phyloP scores from a whole-genome alignment of 2,329 filamentous ascomycete genomes.

The Arthroderma uncinatum region DNA sequence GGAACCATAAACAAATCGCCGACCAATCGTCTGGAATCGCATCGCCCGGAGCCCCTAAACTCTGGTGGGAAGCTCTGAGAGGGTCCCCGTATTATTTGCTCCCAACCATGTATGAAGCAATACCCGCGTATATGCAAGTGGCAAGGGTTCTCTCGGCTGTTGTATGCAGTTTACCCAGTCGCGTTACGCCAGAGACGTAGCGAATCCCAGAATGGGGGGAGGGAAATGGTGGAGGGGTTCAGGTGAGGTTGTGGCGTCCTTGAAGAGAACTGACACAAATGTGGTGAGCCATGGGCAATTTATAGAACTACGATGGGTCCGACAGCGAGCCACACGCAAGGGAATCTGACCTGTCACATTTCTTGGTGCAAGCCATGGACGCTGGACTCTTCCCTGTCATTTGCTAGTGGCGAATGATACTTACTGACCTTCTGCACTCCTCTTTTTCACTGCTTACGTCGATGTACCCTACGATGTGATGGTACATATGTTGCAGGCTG shows the following conservation, averaged over 20 bases:
- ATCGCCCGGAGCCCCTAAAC: neutral
- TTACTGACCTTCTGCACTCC: no score
- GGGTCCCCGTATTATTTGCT: neutral
- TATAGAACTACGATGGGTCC: slow-evolving; percentile 2
- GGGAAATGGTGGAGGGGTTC: neutral
- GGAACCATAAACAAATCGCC: neutral
- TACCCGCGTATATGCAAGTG: neutral
- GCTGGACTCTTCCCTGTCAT: slow-evolving; percentile 2
- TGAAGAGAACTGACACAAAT: slow-evolving; percentile 1
- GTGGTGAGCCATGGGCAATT: slow-evolving; percentile 4
- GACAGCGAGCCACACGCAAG: slow-evolving; percentile 3
- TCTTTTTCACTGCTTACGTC: neutral
- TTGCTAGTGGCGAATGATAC: neutral
- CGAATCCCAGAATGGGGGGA: neutral
- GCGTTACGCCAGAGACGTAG: slow-evolving; percentile 4
- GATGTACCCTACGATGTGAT: neutral
- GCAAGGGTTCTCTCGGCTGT: neutral
- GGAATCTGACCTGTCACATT: slow-evolving; percentile 4
- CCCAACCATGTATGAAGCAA: neutral
- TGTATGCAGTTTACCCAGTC: neutral
- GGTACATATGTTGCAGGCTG: neutral
- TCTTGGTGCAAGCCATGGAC: neutral
- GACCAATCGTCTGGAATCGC: slow-evolving; percentile 1
- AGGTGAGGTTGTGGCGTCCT: neutral
- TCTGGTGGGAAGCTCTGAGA: neutral